Base-by-base conservation (phyloP, 306 rosid species). In the Canavalia gladiata region DNA sequence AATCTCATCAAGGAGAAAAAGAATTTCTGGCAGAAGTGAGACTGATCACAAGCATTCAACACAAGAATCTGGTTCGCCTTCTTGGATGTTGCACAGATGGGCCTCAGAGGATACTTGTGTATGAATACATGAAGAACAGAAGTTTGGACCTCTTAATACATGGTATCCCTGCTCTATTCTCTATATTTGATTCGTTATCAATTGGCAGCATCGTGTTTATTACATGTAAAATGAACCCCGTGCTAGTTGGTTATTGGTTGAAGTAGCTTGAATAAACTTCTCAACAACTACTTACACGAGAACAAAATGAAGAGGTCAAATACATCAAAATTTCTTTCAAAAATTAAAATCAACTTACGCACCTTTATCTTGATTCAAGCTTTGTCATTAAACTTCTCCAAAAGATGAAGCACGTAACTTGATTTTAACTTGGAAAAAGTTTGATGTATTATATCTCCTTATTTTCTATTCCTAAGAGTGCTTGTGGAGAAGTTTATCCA, bases 21-120 rank as follows among this genome's bases (percentile, higher is more conserved):
- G 98, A 93, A 58, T 95, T 95, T 87, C 91, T 89, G 73, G 71
- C 93, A 46, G 99, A 95, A 83, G 96, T 95, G 87, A 93, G 90
- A 83, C 59, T 89, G 86, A 91, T 93, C 83, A 89, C 95, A 8
- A 91, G 98, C 85, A 94, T 93, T 73, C 99, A 95, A 75, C 99
- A 95, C 87, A 93, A 89, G 78, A 93, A 93, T 85, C 89, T 95
- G 25, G 94, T 95, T 83, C 93, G 91, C 59, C 92, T 93, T 70
- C 82, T 95, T 2, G 98, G 99, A 57, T 93, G 96, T 77, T 95
- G 99, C 85, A 74, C 94, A 3, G 91, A 91, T 47, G 99, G 96
- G 9, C 89, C 92, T 60, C 90, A 95, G 73, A 85, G 98, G 88
- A 85, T 91, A 42, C 94, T 95, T 42, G 97, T 95, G 4, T 95